Base-by-base conservation (phyloP, 352 stramenopile genomes). In the Pythium brassicae region DNA sequence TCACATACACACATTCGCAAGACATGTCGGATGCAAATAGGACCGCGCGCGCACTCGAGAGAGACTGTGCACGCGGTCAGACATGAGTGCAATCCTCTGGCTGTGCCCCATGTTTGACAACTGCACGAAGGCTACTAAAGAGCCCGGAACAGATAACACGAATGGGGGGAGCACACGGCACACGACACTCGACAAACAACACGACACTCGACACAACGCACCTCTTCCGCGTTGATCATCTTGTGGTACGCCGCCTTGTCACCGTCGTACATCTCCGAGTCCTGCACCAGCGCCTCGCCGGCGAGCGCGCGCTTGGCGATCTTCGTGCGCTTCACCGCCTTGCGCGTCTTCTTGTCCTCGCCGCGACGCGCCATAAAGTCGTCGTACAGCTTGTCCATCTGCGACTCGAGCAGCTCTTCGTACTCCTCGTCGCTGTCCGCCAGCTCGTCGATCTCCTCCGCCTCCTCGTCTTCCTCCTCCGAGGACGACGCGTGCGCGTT, bases 101-200 rank as follows among this genome's bases (percentile, higher is more conserved):
- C 6, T 95, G 53, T 95, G 54, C 86, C 86, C 86, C 83, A 91
- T 87, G 68, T 83, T 95, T 92, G 86, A 95, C 86, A 95, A 95
- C 86, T 95, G 86, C 83, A 77, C 84, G 14, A 61, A 90, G 83
- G 82, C 83, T 93, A 95, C 82, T 71, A 75, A 78, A 49, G 70
- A 68, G 92, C 84, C 76, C 84, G 69, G 83, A 92, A 92, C 84
- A 94, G 82, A 94, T 90, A 94, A 94, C 84, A 94, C 84, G 81
- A 80, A 89, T 87, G 80, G 84, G 84, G 84, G 67, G 64, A 54
- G 9, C 19, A 49, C 71, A 35, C 50, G 50, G 59, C 23, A 65
- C 53, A 72, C 40, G 2, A 68, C 20, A 69, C 19, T 59, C 27
- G 9, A 61, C 17, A 23, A 12, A 32, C 11, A n/a, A n/a, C n/a